Conservation (phyloP, 257 asterid species). For the Knoxia roxburghii region DNA sequence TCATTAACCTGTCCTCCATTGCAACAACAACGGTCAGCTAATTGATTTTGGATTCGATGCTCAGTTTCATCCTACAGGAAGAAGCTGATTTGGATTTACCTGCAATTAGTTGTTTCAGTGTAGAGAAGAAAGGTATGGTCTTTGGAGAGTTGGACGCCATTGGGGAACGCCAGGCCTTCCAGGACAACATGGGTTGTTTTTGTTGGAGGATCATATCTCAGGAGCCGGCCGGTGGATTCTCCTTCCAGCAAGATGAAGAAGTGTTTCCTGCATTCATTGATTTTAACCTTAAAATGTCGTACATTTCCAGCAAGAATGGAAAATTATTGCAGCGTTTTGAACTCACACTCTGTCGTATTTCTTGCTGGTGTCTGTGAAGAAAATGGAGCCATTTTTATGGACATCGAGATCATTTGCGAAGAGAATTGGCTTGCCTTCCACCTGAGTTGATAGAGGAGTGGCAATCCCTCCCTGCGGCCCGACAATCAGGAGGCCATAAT, state of each 20-base stretch:
- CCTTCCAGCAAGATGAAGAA: conserved; percentile 84
- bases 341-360: conserved; percentile 73
- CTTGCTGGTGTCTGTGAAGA: conserved; percentile 89
- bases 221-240: conserved; percentile 75
- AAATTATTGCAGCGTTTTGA: not conserved
- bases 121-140: conserved; percentile 74
- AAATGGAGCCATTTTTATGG: conserved; percentile 75
- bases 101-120: conserved; percentile 91
- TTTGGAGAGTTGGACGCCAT: conserved; percentile 78
- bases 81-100: conserved; percentile 28
- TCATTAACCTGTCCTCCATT: conserved; percentile 54
- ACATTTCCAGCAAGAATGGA: too few relatives aligned
- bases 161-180: conserved; percentile 74
- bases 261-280: conserved; percentile 44
- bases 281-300: too few relatives aligned
- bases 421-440: conserved; percentile 60
- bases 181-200: conserved; percentile 63
- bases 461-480: conserved; percentile 50
- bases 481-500: conserved; percentile 20
- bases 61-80: too few relatives aligned
- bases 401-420: conserved; percentile 91
- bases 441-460: conserved; percentile 57
- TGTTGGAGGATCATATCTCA: conserved; percentile 68
- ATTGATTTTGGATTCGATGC: too few relatives aligned
- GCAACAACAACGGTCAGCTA: too few relatives aligned